Evolutionary conservation across 805 yeast species (phyloP).

Genomic region (Metschnikowia noctiluminum): DNA sequence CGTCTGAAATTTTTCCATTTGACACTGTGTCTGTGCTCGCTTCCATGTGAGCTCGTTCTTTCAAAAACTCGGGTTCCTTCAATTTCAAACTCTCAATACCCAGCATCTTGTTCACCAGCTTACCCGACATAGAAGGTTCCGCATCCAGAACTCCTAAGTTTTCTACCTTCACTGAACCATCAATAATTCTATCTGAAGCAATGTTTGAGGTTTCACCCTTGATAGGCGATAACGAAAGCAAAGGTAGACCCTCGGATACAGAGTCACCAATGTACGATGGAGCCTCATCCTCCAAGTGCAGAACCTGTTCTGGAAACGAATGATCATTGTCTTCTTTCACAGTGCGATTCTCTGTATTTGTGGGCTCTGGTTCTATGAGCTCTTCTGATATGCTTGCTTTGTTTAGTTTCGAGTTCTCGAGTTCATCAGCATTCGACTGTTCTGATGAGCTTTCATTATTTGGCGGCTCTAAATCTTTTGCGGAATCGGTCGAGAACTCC

Average conservation of each 20-base stretch:
- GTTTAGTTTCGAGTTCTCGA: too few species aligned
- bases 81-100: too few species aligned
- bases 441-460: neutral
- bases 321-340: too few species aligned
- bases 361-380: neutral
- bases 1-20: too few species aligned
- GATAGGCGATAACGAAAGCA: neutral
- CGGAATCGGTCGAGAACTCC: constrained; percentile 5
- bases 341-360: neutral
- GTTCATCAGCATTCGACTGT: neutral
- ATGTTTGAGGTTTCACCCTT: neutral
- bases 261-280: constrained; percentile 5
- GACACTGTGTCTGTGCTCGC: too few species aligned
- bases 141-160: too few species aligned
- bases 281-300: neutral
- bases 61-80: too few species aligned
- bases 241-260: constrained; percentile 1
- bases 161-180: too few species aligned
- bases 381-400: neutral
- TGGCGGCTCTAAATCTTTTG: neutral
- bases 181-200: neutral
- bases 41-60: too few species aligned
- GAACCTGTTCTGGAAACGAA: neutral
- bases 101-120: too few species aligned
- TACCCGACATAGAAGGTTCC: too few species aligned